Conservation (phyloP, 768 basidiomycete genomes). For the Russula ochroleuca region DNA sequence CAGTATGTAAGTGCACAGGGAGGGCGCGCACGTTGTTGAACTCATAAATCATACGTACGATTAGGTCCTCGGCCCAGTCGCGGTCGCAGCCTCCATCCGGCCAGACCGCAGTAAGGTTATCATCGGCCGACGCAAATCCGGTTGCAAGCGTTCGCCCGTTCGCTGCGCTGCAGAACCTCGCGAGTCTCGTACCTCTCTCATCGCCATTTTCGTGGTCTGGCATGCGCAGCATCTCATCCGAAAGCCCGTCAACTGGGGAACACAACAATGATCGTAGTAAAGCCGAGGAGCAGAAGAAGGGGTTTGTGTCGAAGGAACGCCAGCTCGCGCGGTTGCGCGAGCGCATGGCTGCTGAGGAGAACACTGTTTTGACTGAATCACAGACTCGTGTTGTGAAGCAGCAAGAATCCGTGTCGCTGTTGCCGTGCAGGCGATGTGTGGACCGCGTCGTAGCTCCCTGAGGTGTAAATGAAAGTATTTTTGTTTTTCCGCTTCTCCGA, state of each 20-base stretch:
- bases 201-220: conserved; percentile 42
- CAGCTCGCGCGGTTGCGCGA: conserved; percentile 61
- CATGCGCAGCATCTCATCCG: background rate
- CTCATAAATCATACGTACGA: background rate
- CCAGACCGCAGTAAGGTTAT: conserved; percentile 30
- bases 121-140: background rate
- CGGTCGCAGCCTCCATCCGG: conserved; percentile 28
- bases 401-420: background rate
- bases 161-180: conserved; percentile 54
- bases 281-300: conserved; percentile 25
- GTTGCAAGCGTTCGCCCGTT: background rate
- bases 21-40: background rate
- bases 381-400: background rate
- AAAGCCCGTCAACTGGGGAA: background rate
- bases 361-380: background rate
- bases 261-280: conserved; percentile 23
- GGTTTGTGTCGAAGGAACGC: conserved; percentile 56
- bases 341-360: conserved; percentile 48
- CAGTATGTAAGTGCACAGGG: conserved; percentile 37
- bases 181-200: conserved; percentile 52
- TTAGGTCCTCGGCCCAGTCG: conserved; percentile 2
- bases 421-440: conserved; percentile 15
- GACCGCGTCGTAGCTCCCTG: conserved; percentile 23
- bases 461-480: background rate
- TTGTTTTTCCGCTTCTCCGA: background rate